Evolutionary conservation across 1,284 basidiomycete genomes (phyloP).

Genomic region (Thelephora terrestris): DNA sequence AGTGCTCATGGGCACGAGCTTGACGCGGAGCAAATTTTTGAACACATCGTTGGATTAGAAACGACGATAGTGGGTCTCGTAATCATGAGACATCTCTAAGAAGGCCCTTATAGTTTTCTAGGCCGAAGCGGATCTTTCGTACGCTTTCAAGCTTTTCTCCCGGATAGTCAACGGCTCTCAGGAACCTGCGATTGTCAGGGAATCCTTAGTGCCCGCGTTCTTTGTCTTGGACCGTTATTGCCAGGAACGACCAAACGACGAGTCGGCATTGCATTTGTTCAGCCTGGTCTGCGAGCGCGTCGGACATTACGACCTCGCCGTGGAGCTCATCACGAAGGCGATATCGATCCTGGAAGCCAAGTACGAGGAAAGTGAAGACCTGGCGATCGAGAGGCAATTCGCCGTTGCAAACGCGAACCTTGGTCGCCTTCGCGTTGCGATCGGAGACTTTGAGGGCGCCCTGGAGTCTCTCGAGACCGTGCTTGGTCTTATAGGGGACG

Average conservation of each 20-base stretch:
- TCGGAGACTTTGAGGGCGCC: slow-evolving; percentile 49
- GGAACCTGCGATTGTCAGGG: slow-evolving; percentile 21
- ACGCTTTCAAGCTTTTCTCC: slow-evolving; percentile 57
- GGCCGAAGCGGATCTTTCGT: slow-evolving; percentile 82
- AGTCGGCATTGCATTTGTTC: slow-evolving; percentile 76
- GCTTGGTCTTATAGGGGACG: slow-evolving; percentile 57
- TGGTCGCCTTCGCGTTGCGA: slow-evolving; percentile 65
- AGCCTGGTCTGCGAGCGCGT: slow-evolving; percentile 82
- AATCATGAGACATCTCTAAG: background rate
- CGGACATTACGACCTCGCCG: slow-evolving; percentile 58
- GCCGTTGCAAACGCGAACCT: slow-evolving; percentile 77
- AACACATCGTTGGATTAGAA: slow-evolving; percentile 73
- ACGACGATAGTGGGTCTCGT: slow-evolving; percentile 50
- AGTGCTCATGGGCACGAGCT: slow-evolving; percentile 49
- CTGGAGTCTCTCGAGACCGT: slow-evolving; percentile 66
- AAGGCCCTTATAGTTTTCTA: slow-evolving; percentile 19
- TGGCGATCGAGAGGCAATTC: slow-evolving; percentile 69
- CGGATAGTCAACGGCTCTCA: slow-evolving; percentile 23
- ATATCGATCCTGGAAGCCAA: slow-evolving; percentile 71
- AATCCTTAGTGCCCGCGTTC: slow-evolving; percentile 63
- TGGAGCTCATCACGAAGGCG: slow-evolving; percentile 50
- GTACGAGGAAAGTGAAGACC: slow-evolving; percentile 84
- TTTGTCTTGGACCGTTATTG: slow-evolving; percentile 75
- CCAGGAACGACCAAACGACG: slow-evolving; percentile 57
- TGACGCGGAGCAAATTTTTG: slow-evolving; percentile 66